These are phyloP conservation scores for Thuidium tamariscinum DNA, from an alignment of 225 moss, liverwort and hornwort species.

Conservation along the genomic window DNA sequence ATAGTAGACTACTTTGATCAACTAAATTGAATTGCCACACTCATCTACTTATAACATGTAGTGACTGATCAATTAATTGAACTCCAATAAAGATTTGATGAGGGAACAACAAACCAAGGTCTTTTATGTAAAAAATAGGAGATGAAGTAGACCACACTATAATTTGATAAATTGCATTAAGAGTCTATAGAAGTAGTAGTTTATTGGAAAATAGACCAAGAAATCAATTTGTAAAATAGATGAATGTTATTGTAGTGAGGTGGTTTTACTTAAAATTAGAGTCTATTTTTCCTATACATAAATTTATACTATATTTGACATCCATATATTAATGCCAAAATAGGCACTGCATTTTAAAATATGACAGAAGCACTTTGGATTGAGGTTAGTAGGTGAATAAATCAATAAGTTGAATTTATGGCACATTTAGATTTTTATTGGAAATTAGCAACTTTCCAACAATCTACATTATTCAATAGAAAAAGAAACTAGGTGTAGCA, in stretches of 20 bases:
- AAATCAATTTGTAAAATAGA: background rate
- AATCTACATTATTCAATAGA: background rate
- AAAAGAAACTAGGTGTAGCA: no score
- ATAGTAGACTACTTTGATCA: no score
- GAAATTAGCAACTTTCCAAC: accelerated
- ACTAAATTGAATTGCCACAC: no score
- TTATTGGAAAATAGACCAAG: background rate
- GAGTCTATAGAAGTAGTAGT: background rate
- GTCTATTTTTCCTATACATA: background rate
- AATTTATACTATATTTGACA: accelerated
- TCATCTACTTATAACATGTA: no score
- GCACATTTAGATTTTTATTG: accelerated
- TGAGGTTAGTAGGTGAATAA: accelerated
- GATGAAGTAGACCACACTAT: no score
- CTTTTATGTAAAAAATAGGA: no score
- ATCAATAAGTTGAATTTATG: background rate
- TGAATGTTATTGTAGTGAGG: accelerated
- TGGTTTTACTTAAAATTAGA: no score
- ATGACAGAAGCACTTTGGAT: background rate
- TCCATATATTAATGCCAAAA: background rate
- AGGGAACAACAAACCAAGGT: no score
- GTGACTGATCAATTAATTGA: no score
- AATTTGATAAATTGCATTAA: background rate
- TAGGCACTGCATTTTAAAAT: background rate
- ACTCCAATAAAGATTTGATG: no score